phyloP scores from a whole-genome alignment of 805 yeast genomes.

The Yueomyces sinensis region DNA sequence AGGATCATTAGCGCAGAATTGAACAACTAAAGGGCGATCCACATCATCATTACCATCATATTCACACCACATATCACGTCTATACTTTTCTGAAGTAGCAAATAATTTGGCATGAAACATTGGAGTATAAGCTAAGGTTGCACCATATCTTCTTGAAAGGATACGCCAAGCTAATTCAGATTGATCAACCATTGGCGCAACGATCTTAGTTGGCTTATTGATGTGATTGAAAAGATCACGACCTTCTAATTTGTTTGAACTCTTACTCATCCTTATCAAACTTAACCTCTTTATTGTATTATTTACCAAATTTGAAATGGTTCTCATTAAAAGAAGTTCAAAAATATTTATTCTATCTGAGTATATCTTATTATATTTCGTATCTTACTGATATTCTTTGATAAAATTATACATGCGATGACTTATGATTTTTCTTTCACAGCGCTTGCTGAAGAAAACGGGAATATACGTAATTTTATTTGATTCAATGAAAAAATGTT shows the following conservation, averaged over 20 bases:
- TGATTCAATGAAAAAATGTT: too few relatives aligned
- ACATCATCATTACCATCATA: constrained; percentile 54
- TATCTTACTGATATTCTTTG: too few relatives aligned
- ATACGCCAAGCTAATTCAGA: constrained; percentile 93
- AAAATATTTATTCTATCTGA: too few relatives aligned
- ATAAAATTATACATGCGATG: too few relatives aligned
- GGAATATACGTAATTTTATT: too few relatives aligned
- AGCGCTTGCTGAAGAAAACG: too few relatives aligned
- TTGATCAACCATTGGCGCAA: constrained; percentile 99
- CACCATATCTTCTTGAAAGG: constrained; percentile 77
- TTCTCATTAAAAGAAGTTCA: too few relatives aligned
- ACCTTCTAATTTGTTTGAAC: constrained; percentile 38
- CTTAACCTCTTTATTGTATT: too few relatives aligned
- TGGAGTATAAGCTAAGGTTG: constrained; percentile 89
- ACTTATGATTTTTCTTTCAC: too few relatives aligned
- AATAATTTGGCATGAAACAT: constrained; percentile 91
- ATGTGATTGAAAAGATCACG: constrained; percentile 55
- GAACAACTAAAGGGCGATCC: constrained; percentile 86
- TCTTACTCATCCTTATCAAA: too few relatives aligned
- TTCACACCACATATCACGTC: constrained; percentile 58
- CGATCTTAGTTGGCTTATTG: constrained; percentile 69
- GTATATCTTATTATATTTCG: too few relatives aligned
- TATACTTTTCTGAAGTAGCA: constrained; percentile 71
- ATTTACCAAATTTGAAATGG: too few relatives aligned
- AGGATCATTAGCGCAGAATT: constrained; percentile 94